Conservation (phyloP, 2,329 filamentous ascomycete species). For the Magnaporthiopsis rhizophila region DNA sequence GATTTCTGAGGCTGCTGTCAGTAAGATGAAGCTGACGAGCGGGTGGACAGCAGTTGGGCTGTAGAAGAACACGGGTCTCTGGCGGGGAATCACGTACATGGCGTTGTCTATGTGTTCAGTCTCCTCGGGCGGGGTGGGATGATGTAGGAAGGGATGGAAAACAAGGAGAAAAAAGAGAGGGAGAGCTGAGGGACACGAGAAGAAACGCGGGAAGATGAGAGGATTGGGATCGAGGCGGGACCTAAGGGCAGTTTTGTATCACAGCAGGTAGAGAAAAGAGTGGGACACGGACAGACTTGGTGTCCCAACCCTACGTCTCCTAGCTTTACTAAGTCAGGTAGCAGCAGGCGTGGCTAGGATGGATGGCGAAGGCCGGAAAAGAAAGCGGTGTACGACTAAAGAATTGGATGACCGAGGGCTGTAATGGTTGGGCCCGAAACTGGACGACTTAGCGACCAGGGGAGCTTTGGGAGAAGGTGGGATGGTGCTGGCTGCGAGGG, state of each 20-base stretch:
- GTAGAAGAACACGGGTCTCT: neutral
- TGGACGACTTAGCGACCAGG: neutral
- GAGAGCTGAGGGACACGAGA: neutral
- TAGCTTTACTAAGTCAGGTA: neutral
- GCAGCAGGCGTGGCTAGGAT: neutral
- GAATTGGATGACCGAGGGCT: neutral
- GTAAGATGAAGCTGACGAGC: neutral
- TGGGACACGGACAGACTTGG: neutral
- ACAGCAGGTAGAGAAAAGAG: neutral
- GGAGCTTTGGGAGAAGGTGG: neutral
- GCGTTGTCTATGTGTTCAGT: neutral
- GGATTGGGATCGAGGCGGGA: neutral
- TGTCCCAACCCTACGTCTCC: too few species aligned
- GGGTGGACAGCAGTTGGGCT: neutral
- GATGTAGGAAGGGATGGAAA: conserved; percentile 1
- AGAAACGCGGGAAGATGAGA: neutral
- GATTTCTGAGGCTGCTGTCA: neutral
- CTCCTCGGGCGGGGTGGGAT: neutral
- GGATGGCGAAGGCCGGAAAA: neutral
- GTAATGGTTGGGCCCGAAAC: neutral
- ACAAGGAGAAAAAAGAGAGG: conserved; percentile 1
- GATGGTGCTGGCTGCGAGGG: neutral
- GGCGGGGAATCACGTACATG: neutral
- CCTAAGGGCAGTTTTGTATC: neutral
- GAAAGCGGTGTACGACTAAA: neutral